Percentiles rank a stretch among this genome's conserved stretches.
Evolutionary conservation across 2,329 filamentous ascomycete genomes (phyloP).

Genomic region (Teratosphaeria nubilosa): DNA sequence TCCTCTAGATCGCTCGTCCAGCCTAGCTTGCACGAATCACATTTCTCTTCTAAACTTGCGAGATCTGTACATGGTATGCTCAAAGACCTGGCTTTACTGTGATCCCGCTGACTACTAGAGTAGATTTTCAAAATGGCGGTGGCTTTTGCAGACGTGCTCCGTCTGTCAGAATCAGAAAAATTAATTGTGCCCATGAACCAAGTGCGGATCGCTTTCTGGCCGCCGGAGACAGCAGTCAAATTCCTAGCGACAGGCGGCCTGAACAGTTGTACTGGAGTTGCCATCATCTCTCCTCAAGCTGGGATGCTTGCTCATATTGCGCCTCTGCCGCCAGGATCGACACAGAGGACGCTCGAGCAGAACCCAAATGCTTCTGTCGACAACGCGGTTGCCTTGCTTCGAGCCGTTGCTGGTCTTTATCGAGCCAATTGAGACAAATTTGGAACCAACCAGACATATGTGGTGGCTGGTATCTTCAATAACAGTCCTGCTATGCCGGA

Average conservation of each 20-base stretch:
- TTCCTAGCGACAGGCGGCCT: constrained; percentile 1
- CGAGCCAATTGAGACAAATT: neutral
- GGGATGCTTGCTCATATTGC: constrained; percentile 2
- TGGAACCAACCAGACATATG: neutral
- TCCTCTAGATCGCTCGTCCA: neutral
- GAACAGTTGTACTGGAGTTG: constrained; percentile 1
- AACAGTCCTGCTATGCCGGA: neutral
- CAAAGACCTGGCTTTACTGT: neutral
- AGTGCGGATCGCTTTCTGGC: constrained; percentile 1
- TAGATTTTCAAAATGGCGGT: neutral
- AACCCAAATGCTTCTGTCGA: neutral
- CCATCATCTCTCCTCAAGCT: constrained; percentile 1
- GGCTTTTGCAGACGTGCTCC: neutral
- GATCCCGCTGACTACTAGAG: neutral
- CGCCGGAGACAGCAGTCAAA: neutral
- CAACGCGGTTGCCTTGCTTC: neutral
- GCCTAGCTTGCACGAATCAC: neutral
- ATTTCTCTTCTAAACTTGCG: neutral
- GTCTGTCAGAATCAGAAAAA: neutral
- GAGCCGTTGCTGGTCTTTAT: neutral
- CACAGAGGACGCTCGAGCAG: neutral
- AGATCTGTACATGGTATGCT: neutral
- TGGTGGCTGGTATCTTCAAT: neutral
- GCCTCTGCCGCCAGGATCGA: neutral
- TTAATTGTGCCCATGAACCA: neutral